Base-by-base conservation (phyloP, 2,329 filamentous ascomycete species). In the Cladosporium sp. region DNA sequence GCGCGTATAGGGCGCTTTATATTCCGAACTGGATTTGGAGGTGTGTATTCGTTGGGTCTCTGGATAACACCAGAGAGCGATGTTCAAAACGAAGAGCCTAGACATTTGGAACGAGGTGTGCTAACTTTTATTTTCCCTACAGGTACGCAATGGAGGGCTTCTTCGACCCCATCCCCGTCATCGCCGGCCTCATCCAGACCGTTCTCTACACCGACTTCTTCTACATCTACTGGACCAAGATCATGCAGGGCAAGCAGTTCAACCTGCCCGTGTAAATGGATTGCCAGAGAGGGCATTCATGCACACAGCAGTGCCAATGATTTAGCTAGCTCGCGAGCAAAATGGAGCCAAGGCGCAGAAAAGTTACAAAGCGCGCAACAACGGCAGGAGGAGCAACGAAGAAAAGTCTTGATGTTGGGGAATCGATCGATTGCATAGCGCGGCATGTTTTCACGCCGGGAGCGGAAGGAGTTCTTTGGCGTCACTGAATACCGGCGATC, bases 141-240 rank as follows among this genome's bases (percentile, higher is more conserved):
- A 65, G 95, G 64, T 98, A 94, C 80, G 86, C 91, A 72, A 85
- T 86, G 60, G 93, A 97, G 78, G 83, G 86, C 59, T 89, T 92
- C 78, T 90, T 90, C 72, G 93, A 98, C 77, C 91, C 89, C 69
- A 96, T 97, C 71, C 90, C 93, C 23, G 90, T 97, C 60, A 76
- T 95, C 68, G 95, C 96, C 3, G 95, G 95, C 14, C 85, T 98
- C 64, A 82, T 98, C 69, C 95, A 99, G 84, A 99, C 95, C 0
- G 81, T 99, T 58, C 84, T 99, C 66, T 99, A 99, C 83, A 96
- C 92, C 69, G 95, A 99, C 82, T 99, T 99, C 83, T 99, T 99
- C 86, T 99, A 93, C 85, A 94, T 99, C 75, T 99, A 99, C 83
- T 99, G 97, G 82, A 97, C 90, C 67, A 98, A 97, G 76, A 81